Base-by-base conservation (phyloP, 176 grass and related monocot species). In the Carex scoparia region DNA sequence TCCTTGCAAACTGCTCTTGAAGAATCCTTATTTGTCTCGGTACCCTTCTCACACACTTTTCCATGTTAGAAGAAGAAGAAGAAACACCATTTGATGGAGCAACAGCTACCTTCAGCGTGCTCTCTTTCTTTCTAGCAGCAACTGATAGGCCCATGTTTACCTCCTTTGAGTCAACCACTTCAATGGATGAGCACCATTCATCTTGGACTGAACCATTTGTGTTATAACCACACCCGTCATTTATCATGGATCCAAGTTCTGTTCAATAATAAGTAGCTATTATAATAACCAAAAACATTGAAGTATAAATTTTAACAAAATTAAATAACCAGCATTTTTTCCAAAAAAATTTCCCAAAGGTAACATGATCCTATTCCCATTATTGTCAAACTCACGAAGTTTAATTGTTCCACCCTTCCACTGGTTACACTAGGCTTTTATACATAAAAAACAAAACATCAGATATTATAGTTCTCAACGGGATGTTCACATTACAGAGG, bases 111-210 rank as follows among this genome's bases (percentile, higher is more conserved):
- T 94, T 94, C 74, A 92, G 92, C 82, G 92, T 89, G 80, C 90
- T 94, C 86, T 92, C 92, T 64, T 92, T 97, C 86, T 92, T 94
- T 88, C 92, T 94, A 51, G 92, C 89, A 40, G 90, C 90, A 87
- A 86, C 92, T 3, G 93, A 92, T 12, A 66, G 9, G 3, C 30
- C 64, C 7, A 10, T 4, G n/a, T 19, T 4, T 51, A 51, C 51
- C 19, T 76, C 10, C 1, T 7, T 10, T 10, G 38, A 55, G 27
- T 79, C 75, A 82, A 89, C 92, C 28, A 81, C 84, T 60, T 91
- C 94, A 66, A 13, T 66, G 27, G 64, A 13, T 10, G 64, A 66
- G 5, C 13, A 30, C 28, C 13, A 10, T 66, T 66, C 64, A 33
- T 32, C 64, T 66, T 66, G 64, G 28, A 66, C 32, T 66, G 30